phyloP scores from a whole-genome alignment of 345 rosid genomes.

The Rhodomyrtus tomentosa region DNA sequence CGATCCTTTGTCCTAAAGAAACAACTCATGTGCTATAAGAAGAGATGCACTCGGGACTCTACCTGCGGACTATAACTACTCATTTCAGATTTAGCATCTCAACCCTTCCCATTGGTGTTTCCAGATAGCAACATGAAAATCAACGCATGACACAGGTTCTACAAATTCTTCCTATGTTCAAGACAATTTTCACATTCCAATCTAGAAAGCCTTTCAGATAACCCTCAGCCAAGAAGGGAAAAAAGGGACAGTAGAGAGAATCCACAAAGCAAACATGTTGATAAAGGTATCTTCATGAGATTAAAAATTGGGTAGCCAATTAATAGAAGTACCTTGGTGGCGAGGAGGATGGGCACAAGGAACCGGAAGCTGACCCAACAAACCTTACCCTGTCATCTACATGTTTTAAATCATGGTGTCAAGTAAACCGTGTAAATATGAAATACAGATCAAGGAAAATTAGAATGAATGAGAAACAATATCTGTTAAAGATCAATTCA shows the following conservation, averaged over 20 bases:
- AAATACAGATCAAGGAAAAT: background rate
- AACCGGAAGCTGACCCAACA: constrained; percentile 29
- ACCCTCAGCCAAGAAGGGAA: background rate
- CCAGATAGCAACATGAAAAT: background rate
- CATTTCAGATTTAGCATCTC: background rate
- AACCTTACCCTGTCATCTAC: constrained; percentile 79
- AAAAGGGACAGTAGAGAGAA: background rate
- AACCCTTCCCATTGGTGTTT: background rate
- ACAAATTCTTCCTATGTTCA: background rate
- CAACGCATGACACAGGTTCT: background rate
- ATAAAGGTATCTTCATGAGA: background rate
- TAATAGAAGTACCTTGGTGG: constrained; percentile 35
- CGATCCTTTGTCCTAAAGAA: background rate
- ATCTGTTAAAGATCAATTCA: background rate
- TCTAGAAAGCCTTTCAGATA: background rate
- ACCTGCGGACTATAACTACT: background rate
- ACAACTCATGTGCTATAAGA: background rate
- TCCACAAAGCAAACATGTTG: background rate
- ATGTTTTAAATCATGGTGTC: constrained; percentile 10
- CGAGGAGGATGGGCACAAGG: constrained; percentile 33
- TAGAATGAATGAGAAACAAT: background rate
- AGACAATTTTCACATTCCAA: background rate
- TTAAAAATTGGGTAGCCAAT: background rate
- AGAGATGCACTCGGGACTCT: background rate
- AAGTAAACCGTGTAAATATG: constrained; percentile 6